Percentiles rank a stretch among this genome's conserved stretches.
Conservation (phyloP, 2,329 filamentous ascomycete genomes). For the Endocalyx cinctus region DNA sequence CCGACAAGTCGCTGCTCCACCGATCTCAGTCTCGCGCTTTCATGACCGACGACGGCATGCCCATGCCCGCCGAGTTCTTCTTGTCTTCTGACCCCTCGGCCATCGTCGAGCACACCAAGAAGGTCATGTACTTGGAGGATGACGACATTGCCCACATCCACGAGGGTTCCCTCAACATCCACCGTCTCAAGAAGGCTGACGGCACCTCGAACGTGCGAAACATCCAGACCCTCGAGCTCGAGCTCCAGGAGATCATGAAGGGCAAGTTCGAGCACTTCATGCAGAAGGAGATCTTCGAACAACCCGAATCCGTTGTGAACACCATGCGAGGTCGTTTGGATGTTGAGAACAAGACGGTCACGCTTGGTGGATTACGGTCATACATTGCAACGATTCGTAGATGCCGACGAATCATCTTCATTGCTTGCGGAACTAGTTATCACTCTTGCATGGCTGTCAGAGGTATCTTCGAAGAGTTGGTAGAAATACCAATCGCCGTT, state of each 20-base stretch:
- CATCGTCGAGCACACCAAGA: slow-evolving; percentile 99
- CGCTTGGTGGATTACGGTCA: slow-evolving; percentile 88
- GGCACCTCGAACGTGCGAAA: slow-evolving; percentile 94
- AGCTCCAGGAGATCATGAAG: slow-evolving; percentile 99
- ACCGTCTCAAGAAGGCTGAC: slow-evolving; percentile 94
- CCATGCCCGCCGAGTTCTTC: slow-evolving; percentile 99
- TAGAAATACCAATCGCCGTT: slow-evolving; percentile 95
- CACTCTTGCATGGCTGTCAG: slow-evolving; percentile 99
- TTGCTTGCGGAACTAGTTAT: slow-evolving; percentile 96
- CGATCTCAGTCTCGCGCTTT: slow-evolving; percentile 98
- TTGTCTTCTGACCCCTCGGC: slow-evolving; percentile 97
- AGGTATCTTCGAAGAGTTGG: slow-evolving; percentile 95
- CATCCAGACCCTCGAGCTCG: slow-evolving; percentile 97
- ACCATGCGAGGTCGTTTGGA: slow-evolving; percentile 99
- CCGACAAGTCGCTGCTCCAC: slow-evolving; percentile 97
- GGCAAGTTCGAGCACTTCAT: slow-evolving; percentile 99
- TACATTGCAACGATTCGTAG: slow-evolving; percentile 96
- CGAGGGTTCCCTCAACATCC: slow-evolving; percentile 97
- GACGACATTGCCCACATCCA: slow-evolving; percentile 99
- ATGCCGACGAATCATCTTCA: slow-evolving; percentile 97
- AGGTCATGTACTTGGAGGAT: slow-evolving; percentile 98
- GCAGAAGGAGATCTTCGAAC: slow-evolving; percentile 99
- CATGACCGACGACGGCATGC: slow-evolving; percentile 96
- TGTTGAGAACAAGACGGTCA: slow-evolving; percentile 87
- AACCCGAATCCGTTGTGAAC: slow-evolving; percentile 98